Evolutionary conservation across 1,284 basidiomycete species (phyloP).

Genomic region (Ustilago nuda): DNA sequence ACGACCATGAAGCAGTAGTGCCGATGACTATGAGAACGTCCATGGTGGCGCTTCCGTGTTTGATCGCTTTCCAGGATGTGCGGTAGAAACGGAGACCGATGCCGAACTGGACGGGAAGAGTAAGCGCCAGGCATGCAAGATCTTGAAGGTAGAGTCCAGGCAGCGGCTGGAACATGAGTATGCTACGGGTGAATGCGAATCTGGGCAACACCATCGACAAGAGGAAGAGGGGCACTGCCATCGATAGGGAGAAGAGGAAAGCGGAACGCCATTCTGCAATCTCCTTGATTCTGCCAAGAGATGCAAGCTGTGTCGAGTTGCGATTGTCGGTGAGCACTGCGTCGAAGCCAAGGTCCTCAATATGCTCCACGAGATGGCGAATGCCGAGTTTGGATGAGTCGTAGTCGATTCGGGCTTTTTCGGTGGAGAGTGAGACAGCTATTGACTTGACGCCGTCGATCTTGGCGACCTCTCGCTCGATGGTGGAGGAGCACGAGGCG

Average conservation of each 20-base stretch:
- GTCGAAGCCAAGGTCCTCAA: constrained; percentile 87
- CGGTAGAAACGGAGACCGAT: constrained; percentile 88
- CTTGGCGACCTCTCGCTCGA: constrained; percentile 82
- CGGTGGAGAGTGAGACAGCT: constrained; percentile 58
- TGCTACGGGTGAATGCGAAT: constrained; percentile 68
- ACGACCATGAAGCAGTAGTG: constrained; percentile 91
- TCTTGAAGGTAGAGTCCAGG: constrained; percentile 81
- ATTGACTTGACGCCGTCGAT: constrained; percentile 66
- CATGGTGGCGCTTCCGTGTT: constrained; percentile 85
- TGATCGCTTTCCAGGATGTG: constrained; percentile 88
- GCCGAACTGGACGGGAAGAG: constrained; percentile 93
- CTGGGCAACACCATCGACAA: constrained; percentile 86
- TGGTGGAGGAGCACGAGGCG: constrained; percentile 80
- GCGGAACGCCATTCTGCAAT: constrained; percentile 88
- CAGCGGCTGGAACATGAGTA: constrained; percentile 63
- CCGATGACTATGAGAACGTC: constrained; percentile 96
- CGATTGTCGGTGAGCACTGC: constrained; percentile 83
- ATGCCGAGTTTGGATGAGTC: constrained; percentile 51
- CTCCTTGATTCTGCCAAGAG: constrained; percentile 90
- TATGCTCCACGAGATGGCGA: constrained; percentile 59
- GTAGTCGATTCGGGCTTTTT: constrained; percentile 59
- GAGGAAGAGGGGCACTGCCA: constrained; percentile 93
- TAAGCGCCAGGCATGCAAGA: constrained; percentile 82
- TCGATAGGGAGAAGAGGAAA: constrained; percentile 80
- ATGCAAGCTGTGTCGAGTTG: constrained; percentile 87